Conservation (phyloP, 1,284 basidiomycete genomes). For the Megacollybia platyphylla region DNA sequence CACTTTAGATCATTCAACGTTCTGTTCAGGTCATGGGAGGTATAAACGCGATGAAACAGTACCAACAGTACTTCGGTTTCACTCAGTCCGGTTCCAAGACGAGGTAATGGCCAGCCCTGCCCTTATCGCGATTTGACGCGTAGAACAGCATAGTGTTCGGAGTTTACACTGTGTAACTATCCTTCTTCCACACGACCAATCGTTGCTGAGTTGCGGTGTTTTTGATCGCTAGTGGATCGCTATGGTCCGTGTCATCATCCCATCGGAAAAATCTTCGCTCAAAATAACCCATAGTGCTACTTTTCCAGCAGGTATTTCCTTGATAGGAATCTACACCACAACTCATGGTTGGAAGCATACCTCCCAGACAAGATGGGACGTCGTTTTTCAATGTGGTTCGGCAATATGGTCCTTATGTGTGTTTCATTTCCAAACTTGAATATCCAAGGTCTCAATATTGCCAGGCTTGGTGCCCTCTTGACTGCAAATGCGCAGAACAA, state of each 20-base stretch:
- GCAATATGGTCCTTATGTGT: constrained; percentile 31
- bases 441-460: neutral
- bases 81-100: constrained; percentile 28
- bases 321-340: constrained; percentile 2
- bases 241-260: constrained; percentile 16
- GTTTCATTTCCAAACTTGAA: constrained; percentile 7
- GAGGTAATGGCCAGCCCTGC: constrained; percentile 14
- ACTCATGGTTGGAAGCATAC: constrained; percentile 17
- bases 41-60: constrained; percentile 38
- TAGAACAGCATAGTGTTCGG: constrained; percentile 34
- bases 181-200: neutral
- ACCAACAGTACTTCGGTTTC: constrained; percentile 35
- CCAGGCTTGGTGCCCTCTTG: constrained; percentile 31
- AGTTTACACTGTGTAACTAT: constrained; percentile 35
- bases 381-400: constrained; percentile 38
- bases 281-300: constrained; percentile 20
- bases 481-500: constrained; percentile 31
- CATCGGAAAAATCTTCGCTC: constrained; percentile 4
- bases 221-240: constrained; percentile 18
- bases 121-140: constrained; percentile 2
- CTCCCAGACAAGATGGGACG: constrained; percentile 40
- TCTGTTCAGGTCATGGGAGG: constrained; percentile 31
- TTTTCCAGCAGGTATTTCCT: constrained; percentile 25
- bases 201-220: neutral
- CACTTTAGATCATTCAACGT: neutral